A percentile compares a stretch with the other conserved stretches of the same genome.
Conservation (phyloP, 169 alveolate species). For the Plasmodium inui region DNA sequence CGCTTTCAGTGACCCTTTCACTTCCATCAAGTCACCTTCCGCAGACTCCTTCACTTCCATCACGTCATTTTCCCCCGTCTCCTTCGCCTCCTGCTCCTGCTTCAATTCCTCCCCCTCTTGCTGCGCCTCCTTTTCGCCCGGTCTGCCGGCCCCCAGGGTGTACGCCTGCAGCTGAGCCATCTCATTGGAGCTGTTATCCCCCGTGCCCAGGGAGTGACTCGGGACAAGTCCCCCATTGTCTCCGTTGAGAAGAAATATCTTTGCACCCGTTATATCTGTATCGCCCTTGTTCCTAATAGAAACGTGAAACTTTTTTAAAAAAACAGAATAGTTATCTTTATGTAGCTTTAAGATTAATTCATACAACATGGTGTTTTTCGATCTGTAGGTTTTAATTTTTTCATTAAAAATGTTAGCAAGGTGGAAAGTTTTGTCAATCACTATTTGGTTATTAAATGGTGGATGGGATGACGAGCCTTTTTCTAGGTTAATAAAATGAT, state of each 20-base stretch:
- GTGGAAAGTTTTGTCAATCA: slow-evolving; percentile 41
- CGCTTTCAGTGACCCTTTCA: too few species aligned
- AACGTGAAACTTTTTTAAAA: slow-evolving; percentile 39
- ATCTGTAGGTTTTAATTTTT: slow-evolving; percentile 69
- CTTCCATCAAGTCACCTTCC: not conserved
- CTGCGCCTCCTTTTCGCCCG: not conserved
- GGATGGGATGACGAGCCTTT: not conserved
- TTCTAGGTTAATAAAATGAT: slow-evolving; percentile 41
- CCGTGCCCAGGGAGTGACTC: not conserved
- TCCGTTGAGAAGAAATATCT: slow-evolving; percentile 18
- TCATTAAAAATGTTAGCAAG: slow-evolving; percentile 62
- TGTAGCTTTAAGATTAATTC: slow-evolving; percentile 63
- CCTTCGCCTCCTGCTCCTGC: too few species aligned
- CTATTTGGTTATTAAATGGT: slow-evolving; percentile 45
- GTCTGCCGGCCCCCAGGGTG: not conserved
- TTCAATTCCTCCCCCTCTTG: not conserved
- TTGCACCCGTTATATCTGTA: slow-evolving; percentile 41
- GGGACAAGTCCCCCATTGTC: not conserved
- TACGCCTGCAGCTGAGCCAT: not conserved
- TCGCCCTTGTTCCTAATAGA: slow-evolving; percentile 16
- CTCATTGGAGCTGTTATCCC: not conserved
- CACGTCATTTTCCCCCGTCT: not conserved
- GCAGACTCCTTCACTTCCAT: too few species aligned
- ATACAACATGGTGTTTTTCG: slow-evolving; percentile 37
- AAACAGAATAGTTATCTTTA: slow-evolving; percentile 56